Base-by-base conservation (phyloP, 2,329 filamentous ascomycete genomes). In the Grosmannia huntii region DNA sequence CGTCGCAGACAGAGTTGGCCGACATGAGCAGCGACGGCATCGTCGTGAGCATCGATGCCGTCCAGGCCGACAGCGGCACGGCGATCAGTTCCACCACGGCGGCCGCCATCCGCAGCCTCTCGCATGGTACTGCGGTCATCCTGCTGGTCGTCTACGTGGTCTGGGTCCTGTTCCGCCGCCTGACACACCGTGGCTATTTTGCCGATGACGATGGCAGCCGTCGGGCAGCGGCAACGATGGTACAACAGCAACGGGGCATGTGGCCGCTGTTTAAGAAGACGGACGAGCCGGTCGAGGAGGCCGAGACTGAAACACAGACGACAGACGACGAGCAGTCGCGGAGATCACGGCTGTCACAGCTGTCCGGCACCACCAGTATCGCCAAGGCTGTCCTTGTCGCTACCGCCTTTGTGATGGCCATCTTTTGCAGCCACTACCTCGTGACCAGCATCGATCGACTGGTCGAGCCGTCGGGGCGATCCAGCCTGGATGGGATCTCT, bases 1-100 rank as follows among this genome's bases (percentile, higher is more conserved):
- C 59, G 16, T 63, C 65, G 6, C 16, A 33, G 41, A 10, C 27
- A 16, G 44, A 44, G 38, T 14, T 41, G 53, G 23, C 12, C 11
- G 28, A 2, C 23, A 23, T 33, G 14, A 46, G 14, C 48, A 27
- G 27, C 55, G 31, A 23, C 38, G 38, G 38, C 14, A 7, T 14
- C 19, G 19, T 41, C 19, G 38, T 41, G 38, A 41, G 38, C 38
- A 41, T 41, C 38, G 38, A 41, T 41, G 12, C 38, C 38, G 9
- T 41, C 14, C 38, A 41, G 38, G 38, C 38, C 4, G 38, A 16
- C 14, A 41, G 5, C 38, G 14, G 6, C 38, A 14, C 10, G 21
- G 10, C 4, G 21, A 11, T 11, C 48, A 52, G 23, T 23, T 3
- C 33, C 21, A 23, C 19, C 19, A 28, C 50, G 11, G 36, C 50